These are phyloP conservation scores for Acanthamoeba royreba DNA, from an alignment of 208 protist genomes.

Conservation along the genomic window DNA sequence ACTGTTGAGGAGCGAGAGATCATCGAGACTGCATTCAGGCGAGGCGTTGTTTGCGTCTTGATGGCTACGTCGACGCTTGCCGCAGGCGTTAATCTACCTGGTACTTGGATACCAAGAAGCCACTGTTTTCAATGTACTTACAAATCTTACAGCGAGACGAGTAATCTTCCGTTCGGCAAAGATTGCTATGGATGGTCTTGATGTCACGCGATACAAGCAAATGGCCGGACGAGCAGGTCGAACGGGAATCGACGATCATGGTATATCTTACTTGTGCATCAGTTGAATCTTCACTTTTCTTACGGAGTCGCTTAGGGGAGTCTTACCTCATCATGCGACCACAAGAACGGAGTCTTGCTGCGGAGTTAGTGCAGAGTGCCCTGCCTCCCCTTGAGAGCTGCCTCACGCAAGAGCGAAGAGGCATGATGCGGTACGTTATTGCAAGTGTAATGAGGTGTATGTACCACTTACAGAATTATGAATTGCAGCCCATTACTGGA, in stretches of 20 bases:
- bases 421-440: slow-evolving; percentile 55
- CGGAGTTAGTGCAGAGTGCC: neutral
- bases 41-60: slow-evolving; percentile 57
- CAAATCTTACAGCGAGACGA: slow-evolving; percentile 52
- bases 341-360: neutral
- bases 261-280: neutral
- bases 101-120: neutral
- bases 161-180: slow-evolving; percentile 61
- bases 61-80: slow-evolving; percentile 73
- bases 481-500: slow-evolving; percentile 75
- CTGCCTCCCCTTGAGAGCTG: slow-evolving; percentile 47
- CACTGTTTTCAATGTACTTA: neutral
- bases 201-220: slow-evolving; percentile 55
- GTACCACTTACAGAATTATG: no score
- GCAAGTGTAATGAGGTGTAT: no score
- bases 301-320: no score
- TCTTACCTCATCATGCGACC: slow-evolving; percentile 6
- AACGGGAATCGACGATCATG: slow-evolving; percentile 53
- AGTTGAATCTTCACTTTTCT: neutral
- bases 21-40: neutral
- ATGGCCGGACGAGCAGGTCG: slow-evolving; percentile 68
- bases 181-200: slow-evolving; percentile 38
- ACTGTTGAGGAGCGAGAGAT: slow-evolving; percentile 31
- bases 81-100: slow-evolving; percentile 78
- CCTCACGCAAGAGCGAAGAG: slow-evolving; percentile 28